A percentile compares a stretch with the other conserved stretches of the same genome.
Conservation (phyloP, 768 basidiomycete species). For the Epithele typhae region DNA sequence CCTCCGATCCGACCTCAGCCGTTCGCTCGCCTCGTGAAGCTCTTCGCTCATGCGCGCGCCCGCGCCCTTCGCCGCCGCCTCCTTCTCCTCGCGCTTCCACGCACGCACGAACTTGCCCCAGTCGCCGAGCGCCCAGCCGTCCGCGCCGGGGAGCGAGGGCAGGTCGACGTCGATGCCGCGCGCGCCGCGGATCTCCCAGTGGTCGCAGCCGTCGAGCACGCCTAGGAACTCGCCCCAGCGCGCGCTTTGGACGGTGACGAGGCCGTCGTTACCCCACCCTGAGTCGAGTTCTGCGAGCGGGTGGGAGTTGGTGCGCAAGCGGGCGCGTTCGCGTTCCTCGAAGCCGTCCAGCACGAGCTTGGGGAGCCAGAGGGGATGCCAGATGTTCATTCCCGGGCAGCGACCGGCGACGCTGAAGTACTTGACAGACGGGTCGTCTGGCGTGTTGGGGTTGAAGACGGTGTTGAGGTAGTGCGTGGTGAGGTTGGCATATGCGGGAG, state of each 20-base stretch:
- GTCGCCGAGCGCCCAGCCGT: conserved; percentile 43
- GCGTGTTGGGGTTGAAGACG: conserved; percentile 79
- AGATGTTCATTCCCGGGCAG: conserved; percentile 58
- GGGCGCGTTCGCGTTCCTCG: conserved; percentile 56
- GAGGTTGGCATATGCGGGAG: conserved; percentile 93
- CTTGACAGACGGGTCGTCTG: conserved; percentile 75
- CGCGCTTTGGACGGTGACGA: conserved; percentile 89
- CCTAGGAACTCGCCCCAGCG: conserved; percentile 97
- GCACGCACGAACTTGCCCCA: conserved; percentile 60
- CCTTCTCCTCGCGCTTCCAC: conserved; percentile 58
- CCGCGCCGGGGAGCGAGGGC: conserved; percentile 45
- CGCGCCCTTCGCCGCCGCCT: conserved; percentile 33
- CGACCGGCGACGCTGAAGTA: conserved; percentile 92
- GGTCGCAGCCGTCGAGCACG: conserved; percentile 84
- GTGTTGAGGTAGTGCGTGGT: conserved; percentile 78
- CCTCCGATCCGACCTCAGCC: not conserved
- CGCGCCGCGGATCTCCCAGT: conserved; percentile 94
- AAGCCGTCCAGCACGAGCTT: conserved; percentile 90
- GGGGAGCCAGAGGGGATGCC: conserved; percentile 97
- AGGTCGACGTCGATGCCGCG: conserved; percentile 71
- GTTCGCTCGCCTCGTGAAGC: conserved; percentile 3
- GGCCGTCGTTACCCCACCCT: conserved; percentile 84
- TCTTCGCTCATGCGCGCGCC: conserved; percentile 28
- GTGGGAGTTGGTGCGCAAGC: conserved; percentile 31
- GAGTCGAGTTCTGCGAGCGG: conserved; percentile 48